Evolutionary conservation across 495 filamentous ascomycete species (phyloP).

Genomic region (Penicillium chermesinum): DNA sequence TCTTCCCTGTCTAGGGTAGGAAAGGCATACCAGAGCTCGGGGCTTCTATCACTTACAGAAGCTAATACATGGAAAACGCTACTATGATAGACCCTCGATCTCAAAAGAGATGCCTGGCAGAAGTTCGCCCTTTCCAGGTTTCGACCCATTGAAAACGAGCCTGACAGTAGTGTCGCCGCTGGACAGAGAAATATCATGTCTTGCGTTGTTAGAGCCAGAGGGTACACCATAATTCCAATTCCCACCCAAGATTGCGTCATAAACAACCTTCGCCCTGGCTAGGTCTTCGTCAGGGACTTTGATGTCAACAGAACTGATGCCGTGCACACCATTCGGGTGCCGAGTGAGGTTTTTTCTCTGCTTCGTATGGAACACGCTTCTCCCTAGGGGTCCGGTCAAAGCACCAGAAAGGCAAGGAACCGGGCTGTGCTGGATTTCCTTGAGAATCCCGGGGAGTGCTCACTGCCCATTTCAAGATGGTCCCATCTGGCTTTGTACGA

Average conservation of each 20-base stretch:
- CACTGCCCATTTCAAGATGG: conserved; percentile 14
- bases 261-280: conserved; percentile 1
- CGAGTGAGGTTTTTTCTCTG: conserved; percentile 7
- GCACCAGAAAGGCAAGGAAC: conserved; percentile 21
- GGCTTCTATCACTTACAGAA: too few species aligned
- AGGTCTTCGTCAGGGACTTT: background rate
- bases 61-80: too few species aligned
- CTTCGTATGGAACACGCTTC: conserved; percentile 16
- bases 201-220: conserved; percentile 3
- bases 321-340: conserved; percentile 12
- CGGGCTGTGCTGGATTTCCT: background rate
- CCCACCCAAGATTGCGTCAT: conserved; percentile 7
- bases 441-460: background rate
- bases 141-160: conserved; percentile 11
- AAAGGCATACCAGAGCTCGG: too few species aligned
- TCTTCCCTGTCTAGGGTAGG: too few species aligned
- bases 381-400: conserved; percentile 15
- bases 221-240: conserved; percentile 15
- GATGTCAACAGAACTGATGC: conserved; percentile 10
- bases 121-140: conserved; percentile 7
- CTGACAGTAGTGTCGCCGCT: conserved; percentile 3
- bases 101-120: conserved; percentile 13
- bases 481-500: conserved; percentile 12
- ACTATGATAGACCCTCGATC: conserved; percentile 3
- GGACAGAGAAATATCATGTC: conserved; percentile 6